These are phyloP conservation scores for Xerocomellus dryophilus DNA, from an alignment of 768 basidiomycete species.

Conservation along the genomic window DNA sequence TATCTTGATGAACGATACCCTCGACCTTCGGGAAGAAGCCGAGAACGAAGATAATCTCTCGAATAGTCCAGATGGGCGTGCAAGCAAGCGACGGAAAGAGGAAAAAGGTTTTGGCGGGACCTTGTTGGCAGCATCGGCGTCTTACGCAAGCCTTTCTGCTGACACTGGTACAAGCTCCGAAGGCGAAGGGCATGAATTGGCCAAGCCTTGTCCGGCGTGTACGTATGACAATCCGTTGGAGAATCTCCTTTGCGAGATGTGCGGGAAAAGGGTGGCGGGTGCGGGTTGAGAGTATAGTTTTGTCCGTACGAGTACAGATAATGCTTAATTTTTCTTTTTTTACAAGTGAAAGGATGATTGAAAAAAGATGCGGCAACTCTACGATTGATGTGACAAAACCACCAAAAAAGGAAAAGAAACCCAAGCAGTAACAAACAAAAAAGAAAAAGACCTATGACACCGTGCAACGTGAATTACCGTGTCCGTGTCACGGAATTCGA, in stretches of 20 bases:
- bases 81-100: slow-evolving; percentile 43
- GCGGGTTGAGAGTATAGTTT: slow-evolving; percentile 5
- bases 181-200: slow-evolving; percentile 25
- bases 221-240: slow-evolving; percentile 54
- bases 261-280: slow-evolving; percentile 38
- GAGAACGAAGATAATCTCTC: slow-evolving; percentile 57
- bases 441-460: slow-evolving; percentile 28
- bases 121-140: slow-evolving; percentile 48
- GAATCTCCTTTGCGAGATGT: slow-evolving; percentile 44
- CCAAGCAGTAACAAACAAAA: slow-evolving; percentile 22
- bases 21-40: slow-evolving; percentile 63
- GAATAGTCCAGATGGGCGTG: slow-evolving; percentile 46
- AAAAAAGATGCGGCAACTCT: slow-evolving; percentile 24
- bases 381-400: slow-evolving; percentile 30
- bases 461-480: slow-evolving; percentile 10
- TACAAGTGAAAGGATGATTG: slow-evolving; percentile 22
- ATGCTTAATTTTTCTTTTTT: slow-evolving; percentile 32
- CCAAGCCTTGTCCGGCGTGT: slow-evolving; percentile 52
- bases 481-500: slow-evolving; percentile 19
- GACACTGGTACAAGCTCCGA: slow-evolving; percentile 36
- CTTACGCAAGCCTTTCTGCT: slow-evolving; percentile 28
- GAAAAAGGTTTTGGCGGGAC: slow-evolving; percentile 77
- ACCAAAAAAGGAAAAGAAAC: slow-evolving; percentile 18
- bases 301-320: slow-evolving; percentile 35
- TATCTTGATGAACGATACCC: slow-evolving; percentile 56